Conservation (phyloP, 192 early-diverging fungal species). For the Backusella liffmaniae region DNA sequence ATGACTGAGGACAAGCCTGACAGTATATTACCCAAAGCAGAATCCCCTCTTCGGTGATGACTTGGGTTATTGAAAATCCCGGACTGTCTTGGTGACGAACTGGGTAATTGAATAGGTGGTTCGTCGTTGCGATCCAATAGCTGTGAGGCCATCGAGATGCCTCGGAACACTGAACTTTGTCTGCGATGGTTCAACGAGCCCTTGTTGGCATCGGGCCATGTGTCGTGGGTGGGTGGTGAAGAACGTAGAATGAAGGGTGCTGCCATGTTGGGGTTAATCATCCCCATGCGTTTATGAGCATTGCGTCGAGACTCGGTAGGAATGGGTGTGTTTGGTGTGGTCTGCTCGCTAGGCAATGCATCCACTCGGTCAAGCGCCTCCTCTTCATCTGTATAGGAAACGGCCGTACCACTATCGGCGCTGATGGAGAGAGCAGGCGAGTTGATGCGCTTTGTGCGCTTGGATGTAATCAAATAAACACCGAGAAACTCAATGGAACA, state of each 20-base stretch:
- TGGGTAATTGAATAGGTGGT: constrained; percentile 19
- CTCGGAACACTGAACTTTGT: constrained; percentile 32
- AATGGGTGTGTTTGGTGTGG: neutral
- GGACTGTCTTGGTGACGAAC: neutral
- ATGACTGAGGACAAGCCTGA: constrained; percentile 9
- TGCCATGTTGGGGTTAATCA: neutral
- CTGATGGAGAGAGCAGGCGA: constrained; percentile 3
- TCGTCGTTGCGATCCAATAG: constrained; percentile 32
- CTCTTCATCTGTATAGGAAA: neutral
- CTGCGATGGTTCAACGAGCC: constrained; percentile 7
- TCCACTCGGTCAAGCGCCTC: neutral
- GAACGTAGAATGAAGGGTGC: neutral
- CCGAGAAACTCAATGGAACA: constrained; percentile 63
- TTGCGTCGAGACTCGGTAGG: constrained; percentile 3
- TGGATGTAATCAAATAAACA: constrained; percentile 68
- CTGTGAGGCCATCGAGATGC: constrained; percentile 36
- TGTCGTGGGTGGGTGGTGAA: neutral
- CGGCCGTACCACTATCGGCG: neutral
- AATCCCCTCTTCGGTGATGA: constrained; percentile 2
- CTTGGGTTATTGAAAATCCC: neutral
- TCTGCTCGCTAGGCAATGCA: neutral
- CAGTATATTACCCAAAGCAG: constrained; percentile 9
- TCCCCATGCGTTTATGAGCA: neutral
- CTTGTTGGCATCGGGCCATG: constrained; percentile 1
- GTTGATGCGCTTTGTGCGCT: constrained; percentile 34